Evolutionary conservation across 2,329 filamentous ascomycete genomes (phyloP), one percentile per base, ranked within the genome.

Genomic region (Penicillium thymicola): DNA sequence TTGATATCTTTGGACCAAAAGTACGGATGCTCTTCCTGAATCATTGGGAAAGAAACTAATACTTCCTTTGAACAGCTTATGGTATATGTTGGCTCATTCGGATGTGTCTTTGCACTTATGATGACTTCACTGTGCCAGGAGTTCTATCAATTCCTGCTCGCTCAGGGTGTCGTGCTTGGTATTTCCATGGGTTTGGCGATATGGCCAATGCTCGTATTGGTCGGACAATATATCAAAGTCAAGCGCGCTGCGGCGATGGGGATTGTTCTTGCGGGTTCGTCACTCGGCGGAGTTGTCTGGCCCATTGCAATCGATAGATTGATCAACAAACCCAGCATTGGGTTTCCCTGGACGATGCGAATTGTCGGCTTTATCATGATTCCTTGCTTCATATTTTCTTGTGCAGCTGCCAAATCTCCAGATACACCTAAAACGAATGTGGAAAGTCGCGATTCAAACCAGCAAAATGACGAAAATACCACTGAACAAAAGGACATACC

Each of bases 301-400:
- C 72, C 72, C 0, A 69, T 74, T 30, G 61, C 65, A 9, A 67
- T 75, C 16, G 59, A 70, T 13, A 59, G 68, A 21, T 46, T 74
- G 2, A 50, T 75, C 5, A 61, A 69, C 8, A 66, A 62, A 1
- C 57, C 59, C 9, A 57, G 42, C 0, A 44, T 74, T 3, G 62
- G 69, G 0, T 75, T 69, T 58, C 66, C 57, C 38, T 78, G 69
- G 76, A 78, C 63, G 25, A 75, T 70, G 64, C 67, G 74, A 5
- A 72, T 69, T 10, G 66, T 75, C 4, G 76, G 70, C 1, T 78
- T 78, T 36, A 71, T 71, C 18, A 76, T 77, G 72, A 58, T 76
- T 2, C 73, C 74, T 4, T 60, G 74, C 4, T 60, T 77, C 5
- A 50, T 44, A 0, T 57, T 77, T 28, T 59, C 71, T 3, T 73